Percentiles rank a stretch among this genome's conserved stretches.
These are phyloP conservation scores for Dillenia turbinata DNA, from an alignment of 164 flowering plant genomes.

Conservation along the genomic window DNA sequence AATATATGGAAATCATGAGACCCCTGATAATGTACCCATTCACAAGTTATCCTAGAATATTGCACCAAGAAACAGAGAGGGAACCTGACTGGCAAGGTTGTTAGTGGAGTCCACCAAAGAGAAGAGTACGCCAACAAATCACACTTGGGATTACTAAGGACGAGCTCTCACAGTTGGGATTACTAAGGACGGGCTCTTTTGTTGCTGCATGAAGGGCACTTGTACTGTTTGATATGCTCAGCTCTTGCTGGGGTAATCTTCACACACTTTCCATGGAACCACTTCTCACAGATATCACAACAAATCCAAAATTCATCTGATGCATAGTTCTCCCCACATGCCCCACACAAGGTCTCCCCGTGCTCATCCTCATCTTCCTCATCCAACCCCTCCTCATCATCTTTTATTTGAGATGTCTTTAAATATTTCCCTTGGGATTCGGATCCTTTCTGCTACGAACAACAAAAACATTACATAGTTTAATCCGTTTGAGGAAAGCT, in stretches of 20 bases:
- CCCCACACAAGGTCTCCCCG: constrained; percentile 77
- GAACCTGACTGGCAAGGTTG: constrained; percentile 12
- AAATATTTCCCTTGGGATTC: constrained; percentile 44
- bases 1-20: too few relatives aligned
- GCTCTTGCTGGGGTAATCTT: constrained; percentile 78
- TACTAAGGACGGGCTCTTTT: constrained; percentile 49
- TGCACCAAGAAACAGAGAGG: constrained; percentile 4
- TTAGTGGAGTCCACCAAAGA: constrained; percentile 1
- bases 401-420: constrained; percentile 32
- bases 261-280: constrained; percentile 94
- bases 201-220: constrained; percentile 70
- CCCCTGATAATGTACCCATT: too few relatives aligned
- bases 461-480: too few relatives aligned
- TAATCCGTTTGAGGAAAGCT: too few relatives aligned
- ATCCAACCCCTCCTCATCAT: constrained; percentile 58
- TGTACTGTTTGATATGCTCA: constrained; percentile 86
- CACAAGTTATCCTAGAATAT: neutral
- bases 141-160: constrained; percentile 15
- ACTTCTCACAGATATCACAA: constrained; percentile 77
- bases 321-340: constrained; percentile 73
- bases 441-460: constrained; percentile 27
- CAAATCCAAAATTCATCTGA: constrained; percentile 88
- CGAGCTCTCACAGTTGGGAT: constrained; percentile 27
- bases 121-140: neutral
- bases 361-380: constrained; percentile 78